Evolutionary conservation across 2,329 filamentous ascomycete genomes (phyloP).

Genomic region (Chaetomiaceae sp.): DNA sequence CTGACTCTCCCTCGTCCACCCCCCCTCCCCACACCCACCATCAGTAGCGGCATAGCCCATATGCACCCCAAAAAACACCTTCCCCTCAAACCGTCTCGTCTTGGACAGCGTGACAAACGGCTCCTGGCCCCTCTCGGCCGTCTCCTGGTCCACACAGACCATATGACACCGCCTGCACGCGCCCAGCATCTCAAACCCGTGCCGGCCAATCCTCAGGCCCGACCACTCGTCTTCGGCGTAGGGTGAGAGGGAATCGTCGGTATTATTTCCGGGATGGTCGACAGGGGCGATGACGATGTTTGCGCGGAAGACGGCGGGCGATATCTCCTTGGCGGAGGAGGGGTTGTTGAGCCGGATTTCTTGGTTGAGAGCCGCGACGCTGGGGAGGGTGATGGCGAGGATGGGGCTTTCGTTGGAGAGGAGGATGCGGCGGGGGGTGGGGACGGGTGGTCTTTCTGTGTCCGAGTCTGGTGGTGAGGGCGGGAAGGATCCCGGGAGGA

Average conservation of each 20-base stretch:
- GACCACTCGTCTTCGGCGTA: slow-evolving; percentile 82
- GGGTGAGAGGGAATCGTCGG: slow-evolving; percentile 40
- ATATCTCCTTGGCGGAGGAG: slow-evolving; percentile 58
- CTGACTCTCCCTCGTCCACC: slow-evolving; percentile 29
- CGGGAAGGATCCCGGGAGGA: slow-evolving; percentile 51
- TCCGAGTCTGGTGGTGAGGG: slow-evolving; percentile 56
- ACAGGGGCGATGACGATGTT: slow-evolving; percentile 71
- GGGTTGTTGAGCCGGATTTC: slow-evolving; percentile 51
- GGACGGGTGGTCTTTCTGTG: slow-evolving; percentile 38
- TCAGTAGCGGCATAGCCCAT: too few relatives aligned
- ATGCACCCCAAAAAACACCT: slow-evolving; percentile 87
- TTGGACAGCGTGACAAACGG: slow-evolving; percentile 86
- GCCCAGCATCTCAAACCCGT: slow-evolving; percentile 68
- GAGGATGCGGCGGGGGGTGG: slow-evolving; percentile 53
- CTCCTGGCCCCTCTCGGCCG: slow-evolving; percentile 71
- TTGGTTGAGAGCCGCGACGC: slow-evolving; percentile 71
- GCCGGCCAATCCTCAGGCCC: slow-evolving; percentile 58
- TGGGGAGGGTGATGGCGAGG: slow-evolving; percentile 73
- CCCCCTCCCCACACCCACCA: too few relatives aligned
- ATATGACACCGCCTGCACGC: slow-evolving; percentile 89
- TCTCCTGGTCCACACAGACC: slow-evolving; percentile 89
- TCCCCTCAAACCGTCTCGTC: slow-evolving; percentile 75
- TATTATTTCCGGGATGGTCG: neutral
- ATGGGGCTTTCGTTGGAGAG: slow-evolving; percentile 94
- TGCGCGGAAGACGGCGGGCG: slow-evolving; percentile 75